Evolutionary conservation across 2,329 filamentous ascomycete species (phyloP).

Genomic region (Rhynchosporium graminicola): DNA sequence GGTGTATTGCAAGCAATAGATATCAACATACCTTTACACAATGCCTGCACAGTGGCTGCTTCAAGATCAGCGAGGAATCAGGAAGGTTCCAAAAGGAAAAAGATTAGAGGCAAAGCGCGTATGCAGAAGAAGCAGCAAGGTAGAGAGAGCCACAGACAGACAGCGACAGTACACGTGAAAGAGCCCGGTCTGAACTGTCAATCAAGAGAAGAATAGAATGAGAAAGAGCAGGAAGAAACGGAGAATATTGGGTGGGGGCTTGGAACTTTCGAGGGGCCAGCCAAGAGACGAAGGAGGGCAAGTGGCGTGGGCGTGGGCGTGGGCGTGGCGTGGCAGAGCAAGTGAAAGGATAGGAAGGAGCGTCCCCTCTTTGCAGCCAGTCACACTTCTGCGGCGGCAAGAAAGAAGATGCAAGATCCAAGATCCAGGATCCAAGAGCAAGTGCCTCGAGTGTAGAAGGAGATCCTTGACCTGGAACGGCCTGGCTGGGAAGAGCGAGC

Average conservation of each 20-base stretch:
- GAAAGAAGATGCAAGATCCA: not conserved
- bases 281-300: conserved; percentile 9
- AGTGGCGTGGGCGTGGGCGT: not conserved
- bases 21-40: conserved; percentile 38
- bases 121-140: conserved; percentile 21
- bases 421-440: too few relatives aligned
- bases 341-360: not conserved
- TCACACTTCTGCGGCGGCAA: conserved; percentile 3
- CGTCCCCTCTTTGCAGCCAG: not conserved
- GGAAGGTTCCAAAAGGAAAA: conserved; percentile 26
- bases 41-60: conserved; percentile 41
- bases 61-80: conserved; percentile 31
- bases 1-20: not conserved
- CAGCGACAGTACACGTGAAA: conserved; percentile 15
- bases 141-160: conserved; percentile 4
- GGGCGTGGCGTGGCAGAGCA: too few relatives aligned
- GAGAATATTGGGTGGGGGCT: not conserved
- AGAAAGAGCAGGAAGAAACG: conserved; percentile 13
- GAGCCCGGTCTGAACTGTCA: not conserved
- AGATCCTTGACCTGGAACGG: too few relatives aligned
- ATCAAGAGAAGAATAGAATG: not conserved
- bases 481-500: conserved; percentile 3
- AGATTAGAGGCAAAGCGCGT: not conserved
- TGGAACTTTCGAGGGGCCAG: conserved; percentile 1
- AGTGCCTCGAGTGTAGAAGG: too few relatives aligned